phyloP scores from a whole-genome alignment of 208 protist species.

The Leishmania amazonensis region DNA sequence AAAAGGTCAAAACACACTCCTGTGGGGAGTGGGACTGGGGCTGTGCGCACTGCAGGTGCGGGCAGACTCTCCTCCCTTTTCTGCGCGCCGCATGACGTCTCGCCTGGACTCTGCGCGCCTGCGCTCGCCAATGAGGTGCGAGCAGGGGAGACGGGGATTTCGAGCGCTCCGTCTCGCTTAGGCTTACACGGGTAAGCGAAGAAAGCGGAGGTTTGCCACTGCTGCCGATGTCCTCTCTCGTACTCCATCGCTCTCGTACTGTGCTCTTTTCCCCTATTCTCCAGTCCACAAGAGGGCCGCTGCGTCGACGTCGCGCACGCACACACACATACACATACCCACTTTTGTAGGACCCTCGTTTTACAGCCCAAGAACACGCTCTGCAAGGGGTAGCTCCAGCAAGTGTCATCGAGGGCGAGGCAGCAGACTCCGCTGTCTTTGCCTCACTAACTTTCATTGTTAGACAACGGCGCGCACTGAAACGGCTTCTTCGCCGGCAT shows the following conservation, averaged over 20 bases:
- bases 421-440: not conserved
- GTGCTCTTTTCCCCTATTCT: not conserved
- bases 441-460: not conserved
- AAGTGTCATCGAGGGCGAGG: not conserved
- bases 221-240: not conserved
- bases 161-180: not conserved
- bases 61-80: not conserved
- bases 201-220: not conserved
- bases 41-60: not conserved
- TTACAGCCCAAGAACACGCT: not conserved
- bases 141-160: not conserved
- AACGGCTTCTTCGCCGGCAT: not conserved
- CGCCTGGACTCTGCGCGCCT: not conserved
- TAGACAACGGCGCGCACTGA: not conserved
- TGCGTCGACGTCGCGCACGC: not conserved
- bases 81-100: not conserved
- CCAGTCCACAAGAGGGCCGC: not conserved
- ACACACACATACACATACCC: not conserved
- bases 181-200: not conserved
- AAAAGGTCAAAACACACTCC: not conserved
- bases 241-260: not conserved
- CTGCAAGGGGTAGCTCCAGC: no score
- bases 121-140: not conserved
- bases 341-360: not conserved
- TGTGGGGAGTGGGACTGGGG: not conserved